Conservation (phyloP, 371 early-diverging fungal species). For the Zychaea mexicana region DNA sequence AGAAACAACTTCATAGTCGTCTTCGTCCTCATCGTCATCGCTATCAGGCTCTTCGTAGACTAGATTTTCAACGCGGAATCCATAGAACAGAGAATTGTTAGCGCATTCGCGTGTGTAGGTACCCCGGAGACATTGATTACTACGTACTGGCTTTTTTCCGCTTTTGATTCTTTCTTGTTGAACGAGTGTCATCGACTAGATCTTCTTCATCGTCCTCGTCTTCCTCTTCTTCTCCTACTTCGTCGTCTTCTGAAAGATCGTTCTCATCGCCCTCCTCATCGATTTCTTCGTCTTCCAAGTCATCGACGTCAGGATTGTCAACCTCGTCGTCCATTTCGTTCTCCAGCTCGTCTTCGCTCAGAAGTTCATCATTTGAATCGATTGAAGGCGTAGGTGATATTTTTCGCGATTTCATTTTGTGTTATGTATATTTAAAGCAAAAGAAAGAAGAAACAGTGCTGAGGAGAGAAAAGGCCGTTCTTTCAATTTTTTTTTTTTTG, state of each 20-base stretch:
- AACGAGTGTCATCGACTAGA: slow-evolving; percentile 18
- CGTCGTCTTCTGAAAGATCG: slow-evolving; percentile 14
- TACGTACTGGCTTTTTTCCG: slow-evolving; percentile 5
- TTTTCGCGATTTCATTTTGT: background rate
- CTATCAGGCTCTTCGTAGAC: slow-evolving; percentile 6
- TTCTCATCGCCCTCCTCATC: background rate
- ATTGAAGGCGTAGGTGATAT: slow-evolving; percentile 4
- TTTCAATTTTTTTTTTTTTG: background rate
- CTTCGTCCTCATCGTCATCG: slow-evolving; percentile 32
- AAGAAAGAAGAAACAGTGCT: background rate
- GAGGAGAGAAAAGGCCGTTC: background rate
- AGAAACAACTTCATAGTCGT: slow-evolving; percentile 47
- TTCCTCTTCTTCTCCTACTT: slow-evolving; percentile 25
- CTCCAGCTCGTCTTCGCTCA: slow-evolving; percentile 18
- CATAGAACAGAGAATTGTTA: background rate
- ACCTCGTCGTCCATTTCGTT: slow-evolving; percentile 12
- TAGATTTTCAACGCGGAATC: too few species aligned
- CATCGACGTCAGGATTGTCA: slow-evolving; percentile 14
- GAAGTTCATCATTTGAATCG: slow-evolving; percentile 7
- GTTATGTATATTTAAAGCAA: background rate
- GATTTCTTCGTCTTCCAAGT: slow-evolving; percentile 5
- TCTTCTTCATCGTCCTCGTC: slow-evolving; percentile 22
- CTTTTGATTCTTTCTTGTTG: slow-evolving; percentile 2
- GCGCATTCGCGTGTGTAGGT: background rate
- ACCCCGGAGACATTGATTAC: background rate